Percentiles rank a stretch among this genome's conserved stretches.
These are phyloP conservation scores for Erodium maritimum DNA, from an alignment of 345 rosid genomes.

Conservation along the genomic window DNA sequence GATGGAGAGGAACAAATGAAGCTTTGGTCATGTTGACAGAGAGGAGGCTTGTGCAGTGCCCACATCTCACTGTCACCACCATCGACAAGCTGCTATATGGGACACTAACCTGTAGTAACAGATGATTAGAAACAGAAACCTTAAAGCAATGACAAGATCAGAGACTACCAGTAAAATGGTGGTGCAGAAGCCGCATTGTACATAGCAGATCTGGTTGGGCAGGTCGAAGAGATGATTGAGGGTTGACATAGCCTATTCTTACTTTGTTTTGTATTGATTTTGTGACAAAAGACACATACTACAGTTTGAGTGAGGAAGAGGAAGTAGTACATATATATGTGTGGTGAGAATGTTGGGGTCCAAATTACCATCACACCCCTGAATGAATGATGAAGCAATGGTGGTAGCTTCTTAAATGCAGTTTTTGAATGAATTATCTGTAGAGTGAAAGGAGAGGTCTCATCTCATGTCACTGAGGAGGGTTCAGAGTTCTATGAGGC, in stretches of 20 bases:
- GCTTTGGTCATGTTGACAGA: slow-evolving; percentile 87
- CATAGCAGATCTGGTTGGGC: slow-evolving; percentile 89
- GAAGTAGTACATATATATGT: slow-evolving; percentile 2
- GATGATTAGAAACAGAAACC: background rate
- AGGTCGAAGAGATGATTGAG: slow-evolving; percentile 56
- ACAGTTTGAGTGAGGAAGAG: slow-evolving; percentile 9
- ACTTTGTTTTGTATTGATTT: background rate
- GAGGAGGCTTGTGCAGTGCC: slow-evolving; percentile 87
- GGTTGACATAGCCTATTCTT: slow-evolving; percentile 49
- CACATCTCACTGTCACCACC: slow-evolving; percentile 94
- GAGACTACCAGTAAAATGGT: slow-evolving; percentile 69
- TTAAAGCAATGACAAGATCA: background rate
- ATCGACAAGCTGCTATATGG: slow-evolving; percentile 73
- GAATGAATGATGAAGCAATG: background rate
- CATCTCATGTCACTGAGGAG: background rate
- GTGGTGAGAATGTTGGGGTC: no score
- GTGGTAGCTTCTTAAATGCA: background rate
- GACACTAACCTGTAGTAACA: slow-evolving; percentile 58
- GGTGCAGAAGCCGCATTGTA: slow-evolving; percentile 89
- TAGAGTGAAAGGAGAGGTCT: background rate
- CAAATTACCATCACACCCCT: no score
- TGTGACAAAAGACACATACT: slow-evolving; percentile 9
- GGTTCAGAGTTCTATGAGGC: slow-evolving; percentile 33
- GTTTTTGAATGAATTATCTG: background rate
- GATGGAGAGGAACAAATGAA: slow-evolving; percentile 76